Base-by-base conservation (phyloP, 257 asterid genomes). In the Capsicum pubescens region DNA sequence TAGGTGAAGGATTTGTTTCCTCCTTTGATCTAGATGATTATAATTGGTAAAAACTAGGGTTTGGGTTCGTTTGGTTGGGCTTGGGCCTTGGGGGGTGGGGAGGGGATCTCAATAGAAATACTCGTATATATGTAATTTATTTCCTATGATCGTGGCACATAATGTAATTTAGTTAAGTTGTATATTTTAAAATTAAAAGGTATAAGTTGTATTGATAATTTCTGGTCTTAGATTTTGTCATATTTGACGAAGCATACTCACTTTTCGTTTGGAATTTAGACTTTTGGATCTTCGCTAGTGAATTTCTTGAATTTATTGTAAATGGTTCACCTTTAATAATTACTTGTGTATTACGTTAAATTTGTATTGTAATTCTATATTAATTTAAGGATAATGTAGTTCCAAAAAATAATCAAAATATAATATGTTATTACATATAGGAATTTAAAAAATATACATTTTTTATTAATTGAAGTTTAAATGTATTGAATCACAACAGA, bases 1-100 rank as follows among this genome's bases (percentile, higher is more conserved):
- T 61, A 6, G 54, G 68, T 17, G 85, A 79, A 9, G 90, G 68
- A 67, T 68, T 84, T 42, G 9, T 78, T 8, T 42, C 77, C 42
- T 68, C 85, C 0, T 81, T 39, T 79, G 87, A 80, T 44, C 26
- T 77, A 7, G 68, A 81, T 16, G 3, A n/a, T 42, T 71, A 19
- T 15, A 42, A n/a, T 42, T 83, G 74, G 42, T 58, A 44, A 71
- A 13, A 58, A 7, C 16, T 14, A 48, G 6, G 26, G 32, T 1
- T 26, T 26, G 32, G 32, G 32, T 26, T 26, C 32, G 32, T 26
- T 26, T 26, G 32, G 32, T 26, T 26, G 32, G 32, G 32, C n/a
- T n/a, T n/a, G n/a, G n/a, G n/a, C n/a, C n/a, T n/a, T n/a, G 16
- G 0, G 50, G 0, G 7, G 50, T 0, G 14, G 35, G 35, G 21